Conservation (phyloP, 805 yeast species). For the Yarrowia divulgata region DNA sequence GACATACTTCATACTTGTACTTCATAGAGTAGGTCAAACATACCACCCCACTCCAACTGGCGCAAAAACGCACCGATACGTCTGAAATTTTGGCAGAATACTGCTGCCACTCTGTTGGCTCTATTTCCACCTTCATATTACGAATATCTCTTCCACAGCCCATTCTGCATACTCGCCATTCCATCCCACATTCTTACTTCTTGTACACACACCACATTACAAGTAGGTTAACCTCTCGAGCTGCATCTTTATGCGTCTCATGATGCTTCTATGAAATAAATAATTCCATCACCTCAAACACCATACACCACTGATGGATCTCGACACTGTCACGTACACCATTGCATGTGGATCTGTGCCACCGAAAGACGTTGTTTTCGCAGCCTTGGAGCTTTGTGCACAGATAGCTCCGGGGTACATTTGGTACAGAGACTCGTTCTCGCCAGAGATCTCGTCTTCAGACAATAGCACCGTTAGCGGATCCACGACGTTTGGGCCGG, state of each 20-base stretch:
- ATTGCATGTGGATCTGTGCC: constrained; percentile 11
- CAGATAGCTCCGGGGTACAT: constrained; percentile 41
- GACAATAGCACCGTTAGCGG: not conserved
- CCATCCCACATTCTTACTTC: not conserved
- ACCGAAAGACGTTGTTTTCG: not conserved
- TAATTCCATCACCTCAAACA: not conserved
- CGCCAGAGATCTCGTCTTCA: constrained; percentile 1
- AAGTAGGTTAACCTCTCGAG: constrained; percentile 8
- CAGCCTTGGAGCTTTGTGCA: not conserved
- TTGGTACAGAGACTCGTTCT: constrained; percentile 46
- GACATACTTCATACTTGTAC: no score
- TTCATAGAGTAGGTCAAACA: not conserved
- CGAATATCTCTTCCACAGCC: not conserved
- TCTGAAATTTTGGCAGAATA: not conserved
- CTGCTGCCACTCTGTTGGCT: accelerated
- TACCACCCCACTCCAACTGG: not conserved
- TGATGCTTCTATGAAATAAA: not conserved
- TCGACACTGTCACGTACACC: constrained; percentile 28
- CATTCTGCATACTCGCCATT: not conserved
- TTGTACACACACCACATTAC: not conserved
- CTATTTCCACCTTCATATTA: not conserved
- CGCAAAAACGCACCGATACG: not conserved
- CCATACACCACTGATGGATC: not conserved
- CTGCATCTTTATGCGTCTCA: constrained; percentile 11
- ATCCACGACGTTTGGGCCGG: constrained; percentile 45